A percentile compares a stretch with the other conserved stretches of the same genome.
These are phyloP conservation scores for Tetraselmis chui DNA, from an alignment of 139 green algal genomes.

Conservation along the genomic window DNA sequence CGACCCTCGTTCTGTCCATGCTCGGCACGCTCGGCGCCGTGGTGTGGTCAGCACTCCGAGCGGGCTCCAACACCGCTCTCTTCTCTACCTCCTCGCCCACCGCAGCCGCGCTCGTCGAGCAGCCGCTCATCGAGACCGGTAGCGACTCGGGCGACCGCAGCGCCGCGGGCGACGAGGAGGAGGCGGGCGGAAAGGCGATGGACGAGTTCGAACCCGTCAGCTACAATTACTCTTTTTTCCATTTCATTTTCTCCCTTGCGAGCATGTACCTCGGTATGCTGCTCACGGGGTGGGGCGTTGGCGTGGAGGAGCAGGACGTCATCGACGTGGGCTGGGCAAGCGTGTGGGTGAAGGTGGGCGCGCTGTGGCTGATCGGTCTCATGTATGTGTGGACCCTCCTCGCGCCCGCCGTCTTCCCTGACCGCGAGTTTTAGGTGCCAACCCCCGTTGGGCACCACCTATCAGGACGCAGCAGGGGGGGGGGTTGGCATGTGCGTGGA, in stretches of 20 bases:
- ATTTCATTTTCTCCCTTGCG: conserved; percentile 93
- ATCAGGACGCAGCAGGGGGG: too few species aligned
- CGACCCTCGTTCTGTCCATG: conserved; percentile 75
- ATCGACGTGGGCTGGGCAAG: conserved; percentile 92
- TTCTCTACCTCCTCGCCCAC: conserved; percentile 30
- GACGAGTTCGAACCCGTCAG: conserved; percentile 55
- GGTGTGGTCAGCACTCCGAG: conserved; percentile 89
- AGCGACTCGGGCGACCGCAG: background rate
- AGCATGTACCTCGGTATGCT: conserved; percentile 95
- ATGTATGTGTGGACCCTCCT: conserved; percentile 92
- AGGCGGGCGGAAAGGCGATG: conserved; percentile 25
- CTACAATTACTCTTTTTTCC: conserved; percentile 93
- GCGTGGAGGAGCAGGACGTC: conserved; percentile 55
- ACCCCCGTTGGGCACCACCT: too few species aligned
- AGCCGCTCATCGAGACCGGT: background rate
- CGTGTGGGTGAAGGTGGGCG: conserved; percentile 88
- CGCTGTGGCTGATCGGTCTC: conserved; percentile 62
- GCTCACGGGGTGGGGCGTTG: conserved; percentile 90
- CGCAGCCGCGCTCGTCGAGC: background rate
- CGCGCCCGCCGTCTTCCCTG: conserved; percentile 78
- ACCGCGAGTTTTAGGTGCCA: conserved; percentile 81
- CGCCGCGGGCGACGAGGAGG: conserved; percentile 28
- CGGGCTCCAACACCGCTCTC: conserved; percentile 70
- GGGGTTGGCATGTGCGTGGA: too few species aligned
- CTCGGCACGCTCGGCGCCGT: conserved; percentile 76